These are phyloP conservation scores for Nakataea oryzae DNA, from an alignment of 2,329 filamentous ascomycete species.

Conservation along the genomic window DNA sequence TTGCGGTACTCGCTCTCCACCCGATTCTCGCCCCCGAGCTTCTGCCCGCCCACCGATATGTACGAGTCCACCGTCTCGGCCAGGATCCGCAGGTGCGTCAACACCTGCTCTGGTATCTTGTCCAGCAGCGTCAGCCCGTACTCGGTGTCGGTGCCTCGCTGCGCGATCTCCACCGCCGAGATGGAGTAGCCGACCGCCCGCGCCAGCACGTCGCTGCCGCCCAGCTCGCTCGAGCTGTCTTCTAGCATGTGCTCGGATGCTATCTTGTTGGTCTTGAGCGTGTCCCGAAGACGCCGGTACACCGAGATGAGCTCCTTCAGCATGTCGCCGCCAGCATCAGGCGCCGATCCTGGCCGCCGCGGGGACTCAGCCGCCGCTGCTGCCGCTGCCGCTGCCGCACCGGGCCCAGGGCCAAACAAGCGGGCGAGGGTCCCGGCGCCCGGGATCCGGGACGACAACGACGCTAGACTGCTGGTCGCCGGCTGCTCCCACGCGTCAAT, in stretches of 20 bases:
- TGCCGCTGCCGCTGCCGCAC: neutral
- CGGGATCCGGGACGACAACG: conserved; percentile 12
- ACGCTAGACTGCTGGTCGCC: conserved; percentile 17
- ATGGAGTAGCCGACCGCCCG: conserved; percentile 73
- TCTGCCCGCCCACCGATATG: conserved; percentile 63
- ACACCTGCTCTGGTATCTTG: conserved; percentile 69
- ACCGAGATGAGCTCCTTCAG: conserved; percentile 46
- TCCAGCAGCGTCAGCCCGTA: conserved; percentile 68
- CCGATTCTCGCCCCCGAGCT: conserved; percentile 46
- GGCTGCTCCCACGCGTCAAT: conserved; percentile 33
- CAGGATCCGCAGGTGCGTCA: conserved; percentile 81
- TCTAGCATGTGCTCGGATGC: conserved; percentile 22
- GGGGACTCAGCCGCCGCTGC: neutral
- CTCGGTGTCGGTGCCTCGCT: conserved; percentile 71
- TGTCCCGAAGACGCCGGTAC: conserved; percentile 50
- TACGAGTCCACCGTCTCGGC: conserved; percentile 85
- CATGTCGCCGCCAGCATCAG: conserved; percentile 17
- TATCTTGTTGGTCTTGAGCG: conserved; percentile 45
- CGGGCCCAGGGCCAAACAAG: conserved; percentile 1
- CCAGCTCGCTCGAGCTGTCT: conserved; percentile 30
- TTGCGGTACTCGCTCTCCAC: conserved; percentile 56
- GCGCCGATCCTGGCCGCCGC: neutral
- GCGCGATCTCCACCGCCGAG: conserved; percentile 80
- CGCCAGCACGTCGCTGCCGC: conserved; percentile 48
- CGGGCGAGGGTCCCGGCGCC: conserved; percentile 2